A percentile compares a stretch with the other conserved stretches of the same genome.
Evolutionary conservation across 306 rosid genomes (phyloP).

Genomic region (Vachellia collinsii): DNA sequence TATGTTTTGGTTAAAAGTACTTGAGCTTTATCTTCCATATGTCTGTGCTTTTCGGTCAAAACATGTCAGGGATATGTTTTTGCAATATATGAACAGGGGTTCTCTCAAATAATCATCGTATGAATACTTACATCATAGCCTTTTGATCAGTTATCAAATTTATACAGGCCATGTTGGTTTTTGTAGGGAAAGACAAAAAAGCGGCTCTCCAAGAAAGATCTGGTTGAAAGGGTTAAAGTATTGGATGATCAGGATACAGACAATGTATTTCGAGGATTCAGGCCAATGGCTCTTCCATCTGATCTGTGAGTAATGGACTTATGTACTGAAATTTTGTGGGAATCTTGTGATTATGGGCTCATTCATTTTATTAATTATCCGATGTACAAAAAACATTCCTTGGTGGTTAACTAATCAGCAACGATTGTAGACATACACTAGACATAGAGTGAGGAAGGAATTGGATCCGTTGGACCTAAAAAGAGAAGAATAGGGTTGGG

Average conservation of each 20-base stretch:
- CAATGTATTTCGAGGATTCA: slow-evolving; percentile 65
- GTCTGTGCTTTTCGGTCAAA: neutral
- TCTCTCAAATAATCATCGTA: neutral
- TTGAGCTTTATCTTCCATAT: neutral
- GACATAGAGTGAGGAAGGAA: no score
- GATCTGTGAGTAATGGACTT: slow-evolving; percentile 64
- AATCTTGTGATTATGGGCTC: neutral
- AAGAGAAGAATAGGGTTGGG: no score
- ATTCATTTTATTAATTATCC: neutral
- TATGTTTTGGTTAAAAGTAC: no score
- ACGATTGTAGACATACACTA: no score
- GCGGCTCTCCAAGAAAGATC: slow-evolving; percentile 70
- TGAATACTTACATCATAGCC: neutral
- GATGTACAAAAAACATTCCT: no score
- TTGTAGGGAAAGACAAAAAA: slow-evolving; percentile 68
- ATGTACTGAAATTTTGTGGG: slow-evolving; percentile 12
- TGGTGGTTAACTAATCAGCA: no score
- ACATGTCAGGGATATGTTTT: neutral
- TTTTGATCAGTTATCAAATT: slow-evolving; percentile 16
- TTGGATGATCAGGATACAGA: slow-evolving; percentile 58
- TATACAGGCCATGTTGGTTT: slow-evolving; percentile 27
- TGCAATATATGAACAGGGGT: neutral
- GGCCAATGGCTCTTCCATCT: slow-evolving; percentile 67
- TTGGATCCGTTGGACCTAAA: no score
- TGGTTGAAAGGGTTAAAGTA: slow-evolving; percentile 65